These are phyloP conservation scores for Cordyceps cateniannulata DNA, from an alignment of 2,329 filamentous ascomycete species.

Conservation along the genomic window DNA sequence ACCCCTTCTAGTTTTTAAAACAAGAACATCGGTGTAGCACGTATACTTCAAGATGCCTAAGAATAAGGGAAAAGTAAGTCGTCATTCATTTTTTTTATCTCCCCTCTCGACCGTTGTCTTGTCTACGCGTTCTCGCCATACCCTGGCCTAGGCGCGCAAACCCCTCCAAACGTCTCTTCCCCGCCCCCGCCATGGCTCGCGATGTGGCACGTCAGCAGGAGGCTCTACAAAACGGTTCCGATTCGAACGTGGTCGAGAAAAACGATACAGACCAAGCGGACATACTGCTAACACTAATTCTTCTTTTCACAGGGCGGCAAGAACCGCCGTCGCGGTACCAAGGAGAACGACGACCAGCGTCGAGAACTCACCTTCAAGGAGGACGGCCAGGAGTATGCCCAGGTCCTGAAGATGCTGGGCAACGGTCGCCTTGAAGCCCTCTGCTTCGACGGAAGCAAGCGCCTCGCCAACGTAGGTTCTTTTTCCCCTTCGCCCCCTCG, in stretches of 20 bases:
- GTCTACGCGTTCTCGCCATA: not conserved
- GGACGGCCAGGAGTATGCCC: constrained; percentile 69
- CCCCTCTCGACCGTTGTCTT: not conserved
- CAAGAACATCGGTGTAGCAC: not conserved
- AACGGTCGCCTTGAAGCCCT: constrained; percentile 89
- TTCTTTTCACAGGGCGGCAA: constrained; percentile 73
- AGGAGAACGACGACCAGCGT: constrained; percentile 99
- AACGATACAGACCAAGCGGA: not conserved
- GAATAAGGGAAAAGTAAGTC: constrained; percentile 96
- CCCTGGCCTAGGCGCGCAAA: constrained; percentile 8
- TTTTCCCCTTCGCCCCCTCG: not conserved
- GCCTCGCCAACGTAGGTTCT: constrained; percentile 33
- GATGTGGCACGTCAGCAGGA: not conserved
- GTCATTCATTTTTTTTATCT: not conserved
- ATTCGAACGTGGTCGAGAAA: not conserved
- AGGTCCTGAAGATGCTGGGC: constrained; percentile 79
- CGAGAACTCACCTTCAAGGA: constrained; percentile 98
- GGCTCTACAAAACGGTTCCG: not conserved
- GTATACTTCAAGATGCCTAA: constrained; percentile 68
- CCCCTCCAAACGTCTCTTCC: constrained; percentile 14
- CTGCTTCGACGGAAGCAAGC: constrained; percentile 77
- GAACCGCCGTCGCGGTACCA: constrained; percentile 97
- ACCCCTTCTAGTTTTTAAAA: constrained; percentile 1
- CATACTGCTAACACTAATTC: constrained; percentile 17
- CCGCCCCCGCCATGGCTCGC: constrained; percentile 14